Evolutionary conservation across 1,139 yeast species (phyloP).

Genomic region (Pichia sp.): DNA sequence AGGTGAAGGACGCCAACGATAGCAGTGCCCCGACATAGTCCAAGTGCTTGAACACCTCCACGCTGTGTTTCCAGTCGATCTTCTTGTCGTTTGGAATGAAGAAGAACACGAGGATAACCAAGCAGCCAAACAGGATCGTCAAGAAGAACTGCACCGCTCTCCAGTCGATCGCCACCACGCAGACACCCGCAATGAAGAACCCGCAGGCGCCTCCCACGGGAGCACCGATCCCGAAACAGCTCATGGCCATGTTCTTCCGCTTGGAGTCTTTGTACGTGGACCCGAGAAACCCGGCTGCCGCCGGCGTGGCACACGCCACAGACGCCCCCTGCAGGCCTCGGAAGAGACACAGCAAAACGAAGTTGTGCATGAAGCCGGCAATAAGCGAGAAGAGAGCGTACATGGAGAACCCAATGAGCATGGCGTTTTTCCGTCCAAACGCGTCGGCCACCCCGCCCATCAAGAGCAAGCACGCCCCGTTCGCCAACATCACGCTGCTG

Average conservation of each 20-base stretch:
- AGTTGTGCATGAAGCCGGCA: constrained; percentile 39
- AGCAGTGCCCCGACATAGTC: constrained; percentile 41
- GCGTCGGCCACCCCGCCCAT: constrained; percentile 45
- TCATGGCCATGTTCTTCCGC: constrained; percentile 40
- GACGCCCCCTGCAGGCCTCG: constrained; percentile 42
- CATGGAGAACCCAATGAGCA: constrained; percentile 33
- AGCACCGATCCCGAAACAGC: constrained; percentile 43
- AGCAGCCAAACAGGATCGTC: constrained; percentile 34
- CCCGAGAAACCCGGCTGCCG: constrained; percentile 43
- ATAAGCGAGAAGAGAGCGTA: constrained; percentile 36
- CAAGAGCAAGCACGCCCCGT: constrained; percentile 39
- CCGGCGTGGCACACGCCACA: constrained; percentile 41
- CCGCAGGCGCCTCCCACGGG: constrained; percentile 44
- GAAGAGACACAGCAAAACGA: constrained; percentile 35
- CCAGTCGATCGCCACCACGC: constrained; percentile 38
- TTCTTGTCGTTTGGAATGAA: constrained; percentile 33
- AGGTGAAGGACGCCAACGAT: constrained; percentile 36
- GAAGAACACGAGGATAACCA: constrained; percentile 30
- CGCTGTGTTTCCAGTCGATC: constrained; percentile 27
- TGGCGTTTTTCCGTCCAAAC: constrained; percentile 38
- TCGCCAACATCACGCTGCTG: constrained; percentile 38
- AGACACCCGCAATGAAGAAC: constrained; percentile 39
- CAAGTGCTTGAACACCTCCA: constrained; percentile 27
- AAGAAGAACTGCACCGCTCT: constrained; percentile 38
- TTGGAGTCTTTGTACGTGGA: constrained; percentile 36